Evolutionary conservation across 2,329 filamentous ascomycete genomes (phyloP).

Genomic region (Penicillium sp.): DNA sequence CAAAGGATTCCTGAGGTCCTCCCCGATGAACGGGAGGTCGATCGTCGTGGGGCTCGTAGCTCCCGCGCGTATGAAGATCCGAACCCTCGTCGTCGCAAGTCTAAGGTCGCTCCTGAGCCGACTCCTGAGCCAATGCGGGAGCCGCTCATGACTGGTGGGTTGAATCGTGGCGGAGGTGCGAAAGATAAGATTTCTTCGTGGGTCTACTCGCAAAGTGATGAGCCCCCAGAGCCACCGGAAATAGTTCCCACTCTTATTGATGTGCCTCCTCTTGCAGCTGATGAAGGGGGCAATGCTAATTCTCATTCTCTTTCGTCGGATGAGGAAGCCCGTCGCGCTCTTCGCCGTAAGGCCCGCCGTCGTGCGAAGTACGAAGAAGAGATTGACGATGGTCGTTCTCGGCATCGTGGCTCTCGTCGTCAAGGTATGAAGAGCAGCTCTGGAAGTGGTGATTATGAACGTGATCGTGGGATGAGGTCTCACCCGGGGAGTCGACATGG

Average conservation of each 20-base stretch:
- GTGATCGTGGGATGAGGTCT: constrained; percentile 34
- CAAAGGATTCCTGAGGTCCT: constrained; percentile 26
- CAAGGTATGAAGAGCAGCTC: constrained; percentile 41
- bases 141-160: constrained; percentile 33
- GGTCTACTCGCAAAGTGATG: constrained; percentile 48
- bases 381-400: constrained; percentile 36
- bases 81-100: constrained; percentile 37
- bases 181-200: constrained; percentile 51
- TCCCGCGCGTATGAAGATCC: constrained; percentile 35
- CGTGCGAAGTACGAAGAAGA: constrained; percentile 45
- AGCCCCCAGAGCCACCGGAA: constrained; percentile 48
- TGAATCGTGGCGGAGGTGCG: constrained; percentile 7
- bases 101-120: constrained; percentile 24
- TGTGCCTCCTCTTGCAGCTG: constrained; percentile 32
- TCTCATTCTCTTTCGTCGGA: constrained; percentile 43
- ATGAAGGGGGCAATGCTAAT: constrained; percentile 29
- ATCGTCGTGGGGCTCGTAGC: constrained; percentile 24
- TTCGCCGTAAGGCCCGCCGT: constrained; percentile 39
- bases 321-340: constrained; percentile 40
- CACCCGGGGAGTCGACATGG: constrained; percentile 25
- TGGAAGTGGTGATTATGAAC: constrained; percentile 41
- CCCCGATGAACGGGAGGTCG: constrained; percentile 26
- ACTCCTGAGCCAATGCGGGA: constrained; percentile 20
- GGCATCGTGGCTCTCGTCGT: constrained; percentile 33
- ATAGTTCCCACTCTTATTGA: constrained; percentile 48